These are phyloP conservation scores for Rusavskia elegans DNA, from an alignment of 495 filamentous ascomycete species.

Conservation along the genomic window DNA sequence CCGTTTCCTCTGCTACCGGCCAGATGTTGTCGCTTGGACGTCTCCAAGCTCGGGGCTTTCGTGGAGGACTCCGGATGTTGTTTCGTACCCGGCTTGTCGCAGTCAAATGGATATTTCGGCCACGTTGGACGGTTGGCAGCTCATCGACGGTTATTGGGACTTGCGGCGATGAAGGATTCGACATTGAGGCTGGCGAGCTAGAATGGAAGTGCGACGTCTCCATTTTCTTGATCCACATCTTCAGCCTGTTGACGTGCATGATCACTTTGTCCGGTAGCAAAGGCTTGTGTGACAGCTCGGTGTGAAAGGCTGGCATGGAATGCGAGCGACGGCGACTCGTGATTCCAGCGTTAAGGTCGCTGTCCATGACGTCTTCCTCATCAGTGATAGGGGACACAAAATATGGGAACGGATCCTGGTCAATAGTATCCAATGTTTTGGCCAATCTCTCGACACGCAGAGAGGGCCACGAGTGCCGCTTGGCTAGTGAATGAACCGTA, in stretches of 20 bases:
- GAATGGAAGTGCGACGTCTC: constrained; percentile 4
- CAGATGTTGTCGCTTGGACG: constrained; percentile 24
- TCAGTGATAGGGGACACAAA: constrained; percentile 23
- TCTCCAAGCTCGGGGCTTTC: constrained; percentile 22
- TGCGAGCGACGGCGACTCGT: constrained; percentile 9
- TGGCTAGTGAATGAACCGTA: constrained; percentile 7
- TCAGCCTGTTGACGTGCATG: constrained; percentile 6
- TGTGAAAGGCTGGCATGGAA: constrained; percentile 12
- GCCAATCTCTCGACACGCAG: constrained; percentile 6
- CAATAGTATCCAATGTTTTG: constrained; percentile 13
- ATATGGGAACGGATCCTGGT: constrained; percentile 23
- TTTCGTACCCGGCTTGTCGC: constrained; percentile 5
- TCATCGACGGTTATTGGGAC: background rate
- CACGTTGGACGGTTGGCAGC: constrained; percentile 15
- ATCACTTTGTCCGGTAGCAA: background rate
- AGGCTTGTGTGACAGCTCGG: constrained; percentile 1
- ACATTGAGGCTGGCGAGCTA: background rate
- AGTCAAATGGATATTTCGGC: constrained; percentile 11
- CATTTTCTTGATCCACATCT: constrained; percentile 14
- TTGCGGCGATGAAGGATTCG: background rate
- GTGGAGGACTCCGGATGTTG: constrained; percentile 16
- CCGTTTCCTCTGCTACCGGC: constrained; percentile 20
- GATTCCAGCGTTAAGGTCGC: constrained; percentile 18
- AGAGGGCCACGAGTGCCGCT: constrained; percentile 21
- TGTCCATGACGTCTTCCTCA: constrained; percentile 18